These are phyloP conservation scores for Cunninghamia lanceolata DNA, from an alignment of 75 land plant genomes.

Conservation along the genomic window DNA sequence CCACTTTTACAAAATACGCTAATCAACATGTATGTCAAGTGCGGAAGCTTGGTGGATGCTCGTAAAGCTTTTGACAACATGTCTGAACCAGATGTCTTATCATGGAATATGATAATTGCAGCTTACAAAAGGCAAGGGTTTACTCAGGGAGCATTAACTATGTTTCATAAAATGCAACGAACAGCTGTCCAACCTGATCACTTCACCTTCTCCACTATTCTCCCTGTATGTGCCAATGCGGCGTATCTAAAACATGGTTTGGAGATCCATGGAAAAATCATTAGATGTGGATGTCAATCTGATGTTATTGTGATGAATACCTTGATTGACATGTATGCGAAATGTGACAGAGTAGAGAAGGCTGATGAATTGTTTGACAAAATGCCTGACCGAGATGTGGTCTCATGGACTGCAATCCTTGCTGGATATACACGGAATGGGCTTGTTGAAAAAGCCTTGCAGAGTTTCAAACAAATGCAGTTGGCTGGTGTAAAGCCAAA, in stretches of 20 bases:
- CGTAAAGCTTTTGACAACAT: conserved; percentile 37
- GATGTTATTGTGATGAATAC: conserved; percentile 20
- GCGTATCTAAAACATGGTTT: conserved; percentile 3
- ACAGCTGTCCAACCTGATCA: conserved; percentile 20
- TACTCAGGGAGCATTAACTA: conserved; percentile 16
- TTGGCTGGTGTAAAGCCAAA: conserved; percentile 9
- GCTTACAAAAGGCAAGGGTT: conserved; percentile 19
- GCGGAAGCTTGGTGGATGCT: conserved; percentile 14
- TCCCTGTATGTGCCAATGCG: conserved; percentile 4
- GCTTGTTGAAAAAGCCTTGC: not conserved
- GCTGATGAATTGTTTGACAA: conserved; percentile 2
- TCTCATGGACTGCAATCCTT: conserved; percentile 15
- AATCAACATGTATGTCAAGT: conserved; percentile 39
- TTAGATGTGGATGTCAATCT: conserved; percentile 9
- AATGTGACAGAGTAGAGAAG: not conserved
- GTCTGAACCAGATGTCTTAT: conserved; percentile 23
- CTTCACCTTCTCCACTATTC: conserved; percentile 27
- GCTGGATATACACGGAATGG: conserved; percentile 14
- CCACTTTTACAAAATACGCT: conserved; percentile 32
- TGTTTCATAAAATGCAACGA: conserved; percentile 32
- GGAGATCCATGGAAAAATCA: conserved; percentile 10
- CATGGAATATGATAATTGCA: conserved; percentile 44
- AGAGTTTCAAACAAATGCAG: not conserved
- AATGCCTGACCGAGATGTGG: conserved; percentile 6
- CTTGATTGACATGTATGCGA: not conserved